These are phyloP conservation scores for Kodamaea laetipori DNA, from an alignment of 805 yeast species.

Conservation along the genomic window DNA sequence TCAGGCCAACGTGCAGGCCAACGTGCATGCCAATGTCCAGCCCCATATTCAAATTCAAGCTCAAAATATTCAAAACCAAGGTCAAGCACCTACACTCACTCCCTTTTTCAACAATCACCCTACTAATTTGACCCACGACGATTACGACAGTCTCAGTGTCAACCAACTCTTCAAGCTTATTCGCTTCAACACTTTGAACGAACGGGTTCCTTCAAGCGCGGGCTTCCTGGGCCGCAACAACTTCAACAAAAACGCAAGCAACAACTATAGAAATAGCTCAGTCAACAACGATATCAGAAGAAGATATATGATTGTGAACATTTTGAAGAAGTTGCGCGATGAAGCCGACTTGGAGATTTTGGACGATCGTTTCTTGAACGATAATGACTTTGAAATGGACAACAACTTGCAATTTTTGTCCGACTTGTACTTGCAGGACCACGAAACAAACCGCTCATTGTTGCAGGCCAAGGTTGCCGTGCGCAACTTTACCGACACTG, in stretches of 20 bases:
- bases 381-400: conserved; percentile 45
- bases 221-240: not conserved
- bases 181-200: conserved; percentile 21
- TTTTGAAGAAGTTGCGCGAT: conserved; percentile 39
- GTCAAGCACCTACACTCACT: conserved; percentile 1
- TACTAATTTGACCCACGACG: conserved; percentile 38
- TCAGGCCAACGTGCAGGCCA: too few species aligned
- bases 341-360: conserved; percentile 38
- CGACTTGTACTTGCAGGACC: conserved; percentile 42
- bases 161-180: conserved; percentile 42
- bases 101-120: conserved; percentile 25
- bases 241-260: conserved; percentile 9
- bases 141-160: conserved; percentile 39
- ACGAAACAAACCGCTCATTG: conserved; percentile 26
- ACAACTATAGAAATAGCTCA: conserved; percentile 15
- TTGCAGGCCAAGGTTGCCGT: conserved; percentile 36
- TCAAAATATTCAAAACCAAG: conserved; percentile 8
- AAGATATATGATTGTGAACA: conserved; percentile 36
- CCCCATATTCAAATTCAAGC: conserved; percentile 3
- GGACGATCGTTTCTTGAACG: conserved; percentile 33
- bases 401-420: conserved; percentile 42
- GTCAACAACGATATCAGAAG: conserved; percentile 37
- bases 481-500: conserved; percentile 51
- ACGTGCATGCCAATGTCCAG: too few species aligned
- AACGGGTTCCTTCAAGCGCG: conserved; percentile 3